Conservation (phyloP, 164 flowering plant genomes). For the Chimonanthus praecox region DNA sequence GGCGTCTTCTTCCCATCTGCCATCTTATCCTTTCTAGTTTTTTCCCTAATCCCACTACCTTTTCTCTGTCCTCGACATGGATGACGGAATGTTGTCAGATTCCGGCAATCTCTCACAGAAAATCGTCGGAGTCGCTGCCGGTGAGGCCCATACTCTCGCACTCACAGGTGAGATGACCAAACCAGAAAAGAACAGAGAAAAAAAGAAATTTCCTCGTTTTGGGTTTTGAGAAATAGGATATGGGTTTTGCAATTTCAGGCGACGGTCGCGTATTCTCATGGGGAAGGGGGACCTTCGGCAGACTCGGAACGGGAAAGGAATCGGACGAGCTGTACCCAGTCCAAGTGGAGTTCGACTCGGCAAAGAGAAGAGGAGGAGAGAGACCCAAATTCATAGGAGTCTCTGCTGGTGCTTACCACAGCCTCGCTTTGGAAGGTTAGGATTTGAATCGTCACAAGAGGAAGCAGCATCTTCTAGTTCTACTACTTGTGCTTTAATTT, state of each 20-base stretch:
- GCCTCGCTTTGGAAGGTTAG: conserved; percentile 77
- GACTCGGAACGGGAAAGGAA: conserved; percentile 78
- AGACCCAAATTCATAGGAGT: conserved; percentile 50
- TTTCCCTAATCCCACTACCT: background rate
- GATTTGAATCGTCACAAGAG: too few species aligned
- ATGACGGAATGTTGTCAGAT: background rate
- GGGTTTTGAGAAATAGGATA: background rate
- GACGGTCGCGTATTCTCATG: conserved; percentile 74
- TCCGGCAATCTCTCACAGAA: conserved; percentile 29
- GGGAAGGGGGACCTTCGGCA: conserved; percentile 89
- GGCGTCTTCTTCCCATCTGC: too few species aligned
- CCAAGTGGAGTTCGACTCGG: conserved; percentile 35
- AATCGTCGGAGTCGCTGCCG: conserved; percentile 55
- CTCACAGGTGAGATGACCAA: conserved; percentile 45
- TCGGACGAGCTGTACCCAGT: conserved; percentile 65
- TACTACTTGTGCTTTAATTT: background rate
- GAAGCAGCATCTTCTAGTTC: background rate
- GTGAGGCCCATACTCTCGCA: conserved; percentile 86
- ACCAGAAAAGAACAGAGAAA: background rate
- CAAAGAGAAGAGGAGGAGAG: conserved; percentile 2
- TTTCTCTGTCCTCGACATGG: conserved; percentile 11
- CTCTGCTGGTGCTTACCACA: conserved; percentile 93
- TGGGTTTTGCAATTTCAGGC: conserved; percentile 29
- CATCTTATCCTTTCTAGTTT: background rate
- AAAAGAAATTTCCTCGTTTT: background rate